Percentiles rank a stretch among this genome's conserved stretches.
Evolutionary conservation across 2,329 filamentous ascomycete genomes (phyloP).

Genomic region (Claviceps digitariae): DNA sequence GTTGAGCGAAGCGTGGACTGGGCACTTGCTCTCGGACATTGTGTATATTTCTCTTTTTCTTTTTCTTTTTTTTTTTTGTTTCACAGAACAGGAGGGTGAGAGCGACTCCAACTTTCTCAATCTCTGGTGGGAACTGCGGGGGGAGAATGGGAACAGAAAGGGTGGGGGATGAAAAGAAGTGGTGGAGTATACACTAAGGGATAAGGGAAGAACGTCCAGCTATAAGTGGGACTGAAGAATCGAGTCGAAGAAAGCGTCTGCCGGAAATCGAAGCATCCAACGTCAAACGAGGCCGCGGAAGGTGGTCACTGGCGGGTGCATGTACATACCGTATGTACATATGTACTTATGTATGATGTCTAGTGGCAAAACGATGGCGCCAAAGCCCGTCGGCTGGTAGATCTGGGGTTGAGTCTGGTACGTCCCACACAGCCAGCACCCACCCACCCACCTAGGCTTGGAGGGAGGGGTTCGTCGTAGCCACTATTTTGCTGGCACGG

Average conservation of each 20-base stretch:
- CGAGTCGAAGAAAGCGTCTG: not conserved
- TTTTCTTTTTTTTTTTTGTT: not conserved
- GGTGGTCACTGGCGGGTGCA: no score
- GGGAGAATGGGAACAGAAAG: not conserved
- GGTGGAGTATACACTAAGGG: not conserved
- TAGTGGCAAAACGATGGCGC: no score
- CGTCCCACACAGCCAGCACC: no score
- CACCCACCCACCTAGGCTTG: no score
- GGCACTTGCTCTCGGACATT: constrained; percentile 20
- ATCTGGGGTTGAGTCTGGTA: no score
- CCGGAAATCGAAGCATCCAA: not conserved
- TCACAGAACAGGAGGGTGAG: not conserved
- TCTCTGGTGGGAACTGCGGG: not conserved
- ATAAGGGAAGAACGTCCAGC: not conserved
- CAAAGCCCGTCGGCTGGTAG: no score
- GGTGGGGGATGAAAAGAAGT: not conserved
- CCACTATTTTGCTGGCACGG: not conserved
- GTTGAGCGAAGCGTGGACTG: constrained; percentile 19
- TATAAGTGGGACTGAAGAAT: not conserved
- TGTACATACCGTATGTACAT: no score
- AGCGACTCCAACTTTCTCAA: not conserved
- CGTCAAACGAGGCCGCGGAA: no score
- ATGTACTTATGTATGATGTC: no score
- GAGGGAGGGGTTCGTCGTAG: not conserved
- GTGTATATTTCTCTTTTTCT: not conserved